Conservation (phyloP, 1,139 yeast species). For the Petasospora fabianii region DNA sequence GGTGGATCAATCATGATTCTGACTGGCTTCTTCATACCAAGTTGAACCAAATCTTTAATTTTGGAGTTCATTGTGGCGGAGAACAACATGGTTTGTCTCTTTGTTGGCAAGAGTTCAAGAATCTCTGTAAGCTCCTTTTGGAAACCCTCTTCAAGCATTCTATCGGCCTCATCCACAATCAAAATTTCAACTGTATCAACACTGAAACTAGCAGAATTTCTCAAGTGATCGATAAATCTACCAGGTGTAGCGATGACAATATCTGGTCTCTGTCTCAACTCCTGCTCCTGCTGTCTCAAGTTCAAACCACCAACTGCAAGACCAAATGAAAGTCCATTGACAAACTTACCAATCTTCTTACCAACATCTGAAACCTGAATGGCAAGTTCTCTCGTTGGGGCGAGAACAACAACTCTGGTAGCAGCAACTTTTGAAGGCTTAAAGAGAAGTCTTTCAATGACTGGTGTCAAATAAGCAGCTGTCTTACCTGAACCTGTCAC, state of each 20-base stretch:
- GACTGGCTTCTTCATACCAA: conserved; percentile 86
- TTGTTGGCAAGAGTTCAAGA: conserved; percentile 77
- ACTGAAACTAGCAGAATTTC: conserved; percentile 90
- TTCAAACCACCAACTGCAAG: conserved; percentile 98
- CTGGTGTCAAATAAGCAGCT: conserved; percentile 96
- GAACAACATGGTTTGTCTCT: conserved; percentile 88
- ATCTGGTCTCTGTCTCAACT: conserved; percentile 87
- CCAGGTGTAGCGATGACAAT: conserved; percentile 96
- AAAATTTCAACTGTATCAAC: conserved; percentile 89
- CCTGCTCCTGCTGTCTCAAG: conserved; percentile 91
- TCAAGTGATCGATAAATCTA: conserved; percentile 92
- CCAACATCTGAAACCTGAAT: conserved; percentile 96
- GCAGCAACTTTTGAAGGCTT: conserved; percentile 83
- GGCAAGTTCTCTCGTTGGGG: conserved; percentile 98
- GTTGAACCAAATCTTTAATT: conserved; percentile 80
- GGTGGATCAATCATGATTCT: conserved; percentile 97
- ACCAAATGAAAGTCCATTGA: conserved; percentile 75
- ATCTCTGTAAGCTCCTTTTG: conserved; percentile 92
- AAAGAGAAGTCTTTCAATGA: conserved; percentile 84
- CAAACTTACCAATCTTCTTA: conserved; percentile 73
- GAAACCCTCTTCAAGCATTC: conserved; percentile 99
- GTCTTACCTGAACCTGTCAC: conserved; percentile 99
- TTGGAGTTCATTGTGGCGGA: conserved; percentile 98
- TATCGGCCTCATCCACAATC: conserved; percentile 96
- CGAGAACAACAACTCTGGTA: conserved; percentile 82